Base-by-base conservation (phyloP, 768 basidiomycete genomes). In the Krasilnikovozyma curviuscula region DNA sequence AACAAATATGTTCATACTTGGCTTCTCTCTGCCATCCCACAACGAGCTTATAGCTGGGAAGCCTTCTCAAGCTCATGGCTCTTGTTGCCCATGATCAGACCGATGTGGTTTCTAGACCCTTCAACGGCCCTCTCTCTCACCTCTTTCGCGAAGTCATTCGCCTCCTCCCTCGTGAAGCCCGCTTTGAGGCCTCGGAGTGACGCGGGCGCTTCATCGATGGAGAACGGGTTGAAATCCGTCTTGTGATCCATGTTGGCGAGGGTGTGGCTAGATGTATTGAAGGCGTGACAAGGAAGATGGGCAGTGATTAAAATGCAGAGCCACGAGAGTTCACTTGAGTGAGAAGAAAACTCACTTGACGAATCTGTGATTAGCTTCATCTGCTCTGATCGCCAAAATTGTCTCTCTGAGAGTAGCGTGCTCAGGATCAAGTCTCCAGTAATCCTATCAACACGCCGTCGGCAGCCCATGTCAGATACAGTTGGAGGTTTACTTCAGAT, bases 221-320 rank as follows among this genome's bases (percentile, higher is more conserved):
- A 82, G 56, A 88, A 86, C 0, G 84, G 85, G 59, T 89, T 93
- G 56, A 84, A 76, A 63, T 95, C 91, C 30, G 73, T 74, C 29
- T 71, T 35, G 2, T 32, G 37, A 19, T 53, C 68, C 42, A 98
- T 70, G 65, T 86, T 88, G 3, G 88, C 91, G 30, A 97, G 69
- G 49, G 81, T 83, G 67, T 97, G 91, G 65, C 97, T 97, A 54
- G 91, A 23, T 7, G 18, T 38, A 16, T 18, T 16, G 9, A 9
- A 38, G 37, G 23, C 8, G 37, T 8, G 7, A 16, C 23, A 18
- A 16, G 23, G 37, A 7, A 38, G n/a, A 8, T 19, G 23, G n/a
- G 10, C 19, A 41, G 5, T 16, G 40, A 41, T 7, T 31, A 19
- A 44, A 44, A 7, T 21, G n/a, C n/a, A n/a, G n/a, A 25, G 40